Conservation (phyloP, 2,329 filamentous ascomycete species). For the Fusarium camptoceras region DNA sequence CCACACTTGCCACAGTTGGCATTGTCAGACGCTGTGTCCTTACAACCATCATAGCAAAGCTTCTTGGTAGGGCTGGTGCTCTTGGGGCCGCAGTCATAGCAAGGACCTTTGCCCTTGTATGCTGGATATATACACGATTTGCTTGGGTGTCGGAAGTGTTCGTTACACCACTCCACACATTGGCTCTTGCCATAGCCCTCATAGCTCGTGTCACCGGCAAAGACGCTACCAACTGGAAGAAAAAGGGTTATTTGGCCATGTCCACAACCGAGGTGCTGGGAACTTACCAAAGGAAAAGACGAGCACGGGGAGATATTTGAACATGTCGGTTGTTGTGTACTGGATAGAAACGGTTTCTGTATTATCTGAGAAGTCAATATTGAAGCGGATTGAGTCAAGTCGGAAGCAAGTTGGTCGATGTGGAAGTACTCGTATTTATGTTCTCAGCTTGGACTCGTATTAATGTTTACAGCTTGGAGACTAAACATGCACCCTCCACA, state of each 20-base stretch:
- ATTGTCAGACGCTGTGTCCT: neutral
- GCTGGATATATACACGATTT: neutral
- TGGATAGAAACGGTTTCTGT: neutral
- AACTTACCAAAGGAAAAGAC: neutral
- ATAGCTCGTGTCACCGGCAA: neutral
- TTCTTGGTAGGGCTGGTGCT: neutral
- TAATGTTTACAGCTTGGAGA: no score
- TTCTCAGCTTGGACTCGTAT: no score
- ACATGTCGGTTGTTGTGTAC: neutral
- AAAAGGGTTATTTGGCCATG: neutral
- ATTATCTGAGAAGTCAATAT: no score
- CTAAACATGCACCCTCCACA: fast-evolving
- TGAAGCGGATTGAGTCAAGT: no score
- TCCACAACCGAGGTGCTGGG: neutral
- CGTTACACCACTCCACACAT: neutral
- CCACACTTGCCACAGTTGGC: neutral
- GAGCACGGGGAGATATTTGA: neutral
- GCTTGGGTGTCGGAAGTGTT: neutral
- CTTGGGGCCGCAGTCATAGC: neutral
- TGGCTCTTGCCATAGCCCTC: neutral
- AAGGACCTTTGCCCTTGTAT: neutral
- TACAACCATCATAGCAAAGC: neutral
- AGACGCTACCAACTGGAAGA: neutral
- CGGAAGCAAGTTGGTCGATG: no score
- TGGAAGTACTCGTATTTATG: neutral